Evolutionary conservation across 164 flowering plant genomes (phyloP), one percentile per base, ranked within the genome.

Genomic region (Vitis rotundifolia): DNA sequence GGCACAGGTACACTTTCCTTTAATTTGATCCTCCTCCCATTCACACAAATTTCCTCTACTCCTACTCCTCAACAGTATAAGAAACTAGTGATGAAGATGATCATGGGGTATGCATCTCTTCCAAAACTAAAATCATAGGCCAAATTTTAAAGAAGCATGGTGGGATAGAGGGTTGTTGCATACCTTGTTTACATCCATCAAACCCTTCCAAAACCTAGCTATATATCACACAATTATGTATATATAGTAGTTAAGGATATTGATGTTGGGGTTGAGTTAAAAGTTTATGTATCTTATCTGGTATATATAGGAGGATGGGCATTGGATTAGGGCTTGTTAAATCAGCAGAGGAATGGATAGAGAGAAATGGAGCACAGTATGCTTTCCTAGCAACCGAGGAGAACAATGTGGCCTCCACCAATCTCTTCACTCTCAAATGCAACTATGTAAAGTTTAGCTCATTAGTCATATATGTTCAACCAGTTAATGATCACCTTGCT

Each of bases 281-380:
- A 29, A 37, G 44, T 37, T 37, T 37, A 3, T 55, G 1, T 56
- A 9, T 54, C 9, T 56, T 2, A 15, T 53, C 3, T 31, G 10
- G 4, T 71, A 51, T 31, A 5, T 71, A 49, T 50, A 86, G 89
- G 80, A 72, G 83, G 14, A 76, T 60, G 66, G 86, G 89, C 63
- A 82, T 86, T 18, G 87, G 87, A 61, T 59, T 75, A 70, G 71
- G 71, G 66, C 84, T 83, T 8, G 83, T 86, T n/a, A 73, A 79
- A 60, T 73, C 85, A 51, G 52, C 80, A 2, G 89, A 83, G 73
- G 77, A 73, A 60, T 85, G 89, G 89, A 53, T 80, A 48, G n/a
- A 71, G 49, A 71, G 67, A 72, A 81, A 82, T 64, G 84, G 81
- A 56, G 86, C 87, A 49, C 56, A 86, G 18, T 83, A 83, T 72